These are phyloP conservation scores for Cavenderia fasciculata DNA, from an alignment of 78 protist species.

Conservation along the genomic window DNA sequence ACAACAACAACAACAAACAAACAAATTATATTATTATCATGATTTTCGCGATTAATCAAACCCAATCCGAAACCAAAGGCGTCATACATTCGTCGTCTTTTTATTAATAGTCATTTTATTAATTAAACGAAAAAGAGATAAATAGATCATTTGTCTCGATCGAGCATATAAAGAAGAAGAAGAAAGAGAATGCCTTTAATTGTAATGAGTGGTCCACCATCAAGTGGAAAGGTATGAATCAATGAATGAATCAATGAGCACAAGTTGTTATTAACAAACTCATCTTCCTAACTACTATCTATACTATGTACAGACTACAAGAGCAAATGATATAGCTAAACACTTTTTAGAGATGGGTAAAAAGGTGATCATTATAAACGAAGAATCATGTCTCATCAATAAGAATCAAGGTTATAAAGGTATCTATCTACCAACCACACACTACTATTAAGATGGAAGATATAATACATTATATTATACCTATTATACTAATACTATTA, in stretches of 20 bases:
- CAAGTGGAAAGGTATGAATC: slow-evolving; percentile 48
- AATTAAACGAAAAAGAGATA: too few relatives aligned
- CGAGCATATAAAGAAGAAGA: neutral
- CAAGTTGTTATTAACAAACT: neutral
- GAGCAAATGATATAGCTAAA: slow-evolving; percentile 42
- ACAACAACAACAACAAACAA: neutral
- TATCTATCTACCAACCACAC: too few relatives aligned
- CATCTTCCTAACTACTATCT: neutral
- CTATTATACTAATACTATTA: too few relatives aligned
- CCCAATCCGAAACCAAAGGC: neutral
- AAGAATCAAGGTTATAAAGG: slow-evolving; percentile 53
- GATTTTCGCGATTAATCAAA: neutral
- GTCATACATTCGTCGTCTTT: too few relatives aligned
- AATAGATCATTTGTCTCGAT: too few relatives aligned
- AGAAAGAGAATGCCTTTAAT: slow-evolving; percentile 32
- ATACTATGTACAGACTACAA: slow-evolving; percentile 21
- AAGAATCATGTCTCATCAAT: slow-evolving; percentile 34
- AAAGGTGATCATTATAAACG: slow-evolving; percentile 62
- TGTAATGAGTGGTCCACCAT: slow-evolving; percentile 66
- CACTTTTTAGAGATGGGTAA: slow-evolving; percentile 55
- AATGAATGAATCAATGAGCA: neutral
- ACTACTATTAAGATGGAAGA: too few relatives aligned
- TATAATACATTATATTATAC: too few relatives aligned
- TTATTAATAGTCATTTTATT: neutral
- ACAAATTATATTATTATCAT: neutral